Percentiles rank a stretch among this genome's conserved stretches.
These are phyloP conservation scores for Lanmaoa rubissima DNA, from an alignment of 768 basidiomycete genomes.

Conservation along the genomic window DNA sequence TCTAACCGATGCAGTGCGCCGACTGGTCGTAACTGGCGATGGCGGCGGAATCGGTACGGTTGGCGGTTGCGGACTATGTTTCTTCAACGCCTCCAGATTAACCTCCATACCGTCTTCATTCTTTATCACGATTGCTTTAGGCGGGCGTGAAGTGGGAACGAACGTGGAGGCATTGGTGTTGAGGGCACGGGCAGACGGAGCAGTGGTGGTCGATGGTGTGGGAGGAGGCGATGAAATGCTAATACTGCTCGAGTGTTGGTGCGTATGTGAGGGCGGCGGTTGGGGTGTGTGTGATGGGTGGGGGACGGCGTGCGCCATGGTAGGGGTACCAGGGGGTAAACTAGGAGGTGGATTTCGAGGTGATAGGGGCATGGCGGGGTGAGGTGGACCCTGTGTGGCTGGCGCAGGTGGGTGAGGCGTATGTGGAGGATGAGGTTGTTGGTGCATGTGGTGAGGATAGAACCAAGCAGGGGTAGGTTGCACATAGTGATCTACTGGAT, in stretches of 20 bases:
- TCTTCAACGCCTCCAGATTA: constrained; percentile 53
- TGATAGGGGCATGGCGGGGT: constrained; percentile 61
- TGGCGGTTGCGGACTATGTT: constrained; percentile 42
- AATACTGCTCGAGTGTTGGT: constrained; percentile 45
- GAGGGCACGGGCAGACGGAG: constrained; percentile 42
- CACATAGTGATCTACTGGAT: constrained; percentile 49
- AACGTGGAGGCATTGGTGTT: constrained; percentile 67
- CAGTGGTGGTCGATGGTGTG: constrained; percentile 56
- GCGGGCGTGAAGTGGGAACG: constrained; percentile 48
- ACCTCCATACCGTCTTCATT: constrained; percentile 64
- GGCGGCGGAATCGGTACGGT: constrained; percentile 40
- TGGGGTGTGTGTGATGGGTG: constrained; percentile 45
- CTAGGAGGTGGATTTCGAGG: constrained; percentile 57
- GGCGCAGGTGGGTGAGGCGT: constrained; percentile 39
- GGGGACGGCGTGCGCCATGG: constrained; percentile 56
- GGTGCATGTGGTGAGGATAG: constrained; percentile 37
- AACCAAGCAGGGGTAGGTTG: constrained; percentile 37
- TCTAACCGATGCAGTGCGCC: constrained; percentile 43
- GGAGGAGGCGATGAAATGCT: constrained; percentile 59
- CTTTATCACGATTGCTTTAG: constrained; percentile 56
- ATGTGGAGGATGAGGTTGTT: constrained; percentile 46
- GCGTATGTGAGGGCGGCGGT: constrained; percentile 42
- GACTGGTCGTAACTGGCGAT: constrained; percentile 27
- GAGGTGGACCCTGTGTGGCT: constrained; percentile 41
- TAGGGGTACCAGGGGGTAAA: constrained; percentile 70